Percentiles rank a stretch among this genome's conserved stretches.
Conservation (phyloP, 768 basidiomycete species). For the Tricholomella constricta region DNA sequence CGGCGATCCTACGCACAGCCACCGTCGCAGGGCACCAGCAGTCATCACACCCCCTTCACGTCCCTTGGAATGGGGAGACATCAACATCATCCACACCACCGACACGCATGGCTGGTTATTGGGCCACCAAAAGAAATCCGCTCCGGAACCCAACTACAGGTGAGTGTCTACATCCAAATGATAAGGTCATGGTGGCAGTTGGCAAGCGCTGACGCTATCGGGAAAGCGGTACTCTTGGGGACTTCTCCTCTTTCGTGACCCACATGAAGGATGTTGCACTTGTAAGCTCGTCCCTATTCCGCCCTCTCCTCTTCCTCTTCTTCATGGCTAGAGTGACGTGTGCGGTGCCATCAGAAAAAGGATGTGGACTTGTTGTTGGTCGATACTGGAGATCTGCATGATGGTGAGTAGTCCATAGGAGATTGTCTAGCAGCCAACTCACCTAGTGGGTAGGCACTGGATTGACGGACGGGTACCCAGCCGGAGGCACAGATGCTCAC, state of each 20-base stretch:
- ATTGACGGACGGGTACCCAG: slow-evolving; percentile 71
- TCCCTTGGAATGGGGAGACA: slow-evolving; percentile 83
- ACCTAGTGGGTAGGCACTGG: slow-evolving; percentile 60
- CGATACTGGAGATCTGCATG: slow-evolving; percentile 80
- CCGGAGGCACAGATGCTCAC: slow-evolving; percentile 71
- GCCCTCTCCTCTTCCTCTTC: neutral
- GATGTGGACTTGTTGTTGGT: slow-evolving; percentile 84
- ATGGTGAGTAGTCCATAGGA: slow-evolving; percentile 40
- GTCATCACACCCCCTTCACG: slow-evolving; percentile 56
- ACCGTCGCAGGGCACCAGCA: neutral
- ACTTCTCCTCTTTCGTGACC: slow-evolving; percentile 78
- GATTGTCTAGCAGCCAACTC: neutral
- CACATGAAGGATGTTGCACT: slow-evolving; percentile 78
- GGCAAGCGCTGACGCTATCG: neutral
- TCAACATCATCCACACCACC: slow-evolving; percentile 86
- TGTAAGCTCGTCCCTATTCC: slow-evolving; percentile 29
- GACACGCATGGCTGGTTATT: slow-evolving; percentile 74
- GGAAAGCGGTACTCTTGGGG: slow-evolving; percentile 61
- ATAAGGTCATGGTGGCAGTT: neutral
- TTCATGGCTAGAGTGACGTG: neutral
- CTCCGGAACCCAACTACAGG: slow-evolving; percentile 76
- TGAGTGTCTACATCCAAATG: neutral
- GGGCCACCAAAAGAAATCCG: slow-evolving; percentile 74
- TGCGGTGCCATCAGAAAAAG: slow-evolving; percentile 42
- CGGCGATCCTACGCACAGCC: neutral